Evolutionary conservation across 108 stramenopile species (phyloP).

Genomic region (Cyclotella sp.): DNA sequence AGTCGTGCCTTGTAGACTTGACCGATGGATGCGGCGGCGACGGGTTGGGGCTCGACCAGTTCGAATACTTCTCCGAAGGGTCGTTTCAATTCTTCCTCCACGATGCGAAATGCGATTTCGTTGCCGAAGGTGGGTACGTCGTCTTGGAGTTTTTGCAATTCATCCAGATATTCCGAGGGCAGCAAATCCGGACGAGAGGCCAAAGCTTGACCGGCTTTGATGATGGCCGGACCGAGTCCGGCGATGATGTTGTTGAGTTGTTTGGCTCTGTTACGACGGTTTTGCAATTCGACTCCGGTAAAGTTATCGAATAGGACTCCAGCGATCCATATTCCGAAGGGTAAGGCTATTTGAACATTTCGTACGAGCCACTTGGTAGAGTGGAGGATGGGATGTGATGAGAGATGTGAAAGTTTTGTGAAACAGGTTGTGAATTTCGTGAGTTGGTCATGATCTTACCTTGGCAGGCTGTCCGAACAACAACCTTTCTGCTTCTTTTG

Average conservation of each 20-base stretch:
- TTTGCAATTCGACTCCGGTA: constrained; percentile 50
- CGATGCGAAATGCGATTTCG: constrained; percentile 82
- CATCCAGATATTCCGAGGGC: constrained; percentile 92
- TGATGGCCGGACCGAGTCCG: constrained; percentile 92
- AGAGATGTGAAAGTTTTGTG: neutral
- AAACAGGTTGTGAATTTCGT: neutral
- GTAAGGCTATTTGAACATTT: constrained; percentile 92
- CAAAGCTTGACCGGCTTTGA: constrained; percentile 95
- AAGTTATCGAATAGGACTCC: constrained; percentile 79
- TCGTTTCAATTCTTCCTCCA: constrained; percentile 84
- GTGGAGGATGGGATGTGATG: neutral
- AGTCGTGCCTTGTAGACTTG: constrained; percentile 95
- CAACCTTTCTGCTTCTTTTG: constrained; percentile 72
- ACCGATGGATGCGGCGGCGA: constrained; percentile 84
- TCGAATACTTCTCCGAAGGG: constrained; percentile 88
- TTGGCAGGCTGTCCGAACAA: constrained; percentile 87
- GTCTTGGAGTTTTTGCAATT: constrained; percentile 96
- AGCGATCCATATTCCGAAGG: constrained; percentile 85
- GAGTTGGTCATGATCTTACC: neutral
- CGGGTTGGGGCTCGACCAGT: constrained; percentile 83
- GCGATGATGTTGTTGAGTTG: constrained; percentile 84
- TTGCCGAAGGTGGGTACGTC: constrained; percentile 91
- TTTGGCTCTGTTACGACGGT: constrained; percentile 67
- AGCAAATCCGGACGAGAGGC: constrained; percentile 92
- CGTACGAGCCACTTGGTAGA: constrained; percentile 83